Conservation (phyloP, 208 protist species). For the Trypanosoma conorhini region DNA sequence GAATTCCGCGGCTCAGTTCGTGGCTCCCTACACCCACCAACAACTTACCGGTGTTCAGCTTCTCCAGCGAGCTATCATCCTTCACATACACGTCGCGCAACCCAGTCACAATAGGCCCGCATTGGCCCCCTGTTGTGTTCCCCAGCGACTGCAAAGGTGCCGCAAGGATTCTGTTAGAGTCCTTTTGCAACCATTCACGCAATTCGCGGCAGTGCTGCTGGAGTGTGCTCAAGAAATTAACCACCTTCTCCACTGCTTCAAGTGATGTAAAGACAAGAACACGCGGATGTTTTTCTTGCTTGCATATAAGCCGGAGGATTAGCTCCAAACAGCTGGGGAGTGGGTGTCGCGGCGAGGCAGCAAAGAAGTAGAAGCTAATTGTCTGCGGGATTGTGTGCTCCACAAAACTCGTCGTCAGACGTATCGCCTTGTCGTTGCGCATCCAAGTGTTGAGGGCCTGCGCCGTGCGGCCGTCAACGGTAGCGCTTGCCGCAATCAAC, state of each 20-base stretch:
- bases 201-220: slow-evolving; percentile 6
- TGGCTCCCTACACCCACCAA: slow-evolving; percentile 67
- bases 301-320: slow-evolving; percentile 71
- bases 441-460: slow-evolving; percentile 87
- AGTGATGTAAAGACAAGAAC: slow-evolving; percentile 74
- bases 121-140: neutral
- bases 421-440: slow-evolving; percentile 86
- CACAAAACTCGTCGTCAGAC: slow-evolving; percentile 88
- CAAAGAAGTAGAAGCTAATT: slow-evolving; percentile 85
- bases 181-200: slow-evolving; percentile 17
- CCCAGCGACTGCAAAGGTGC: slow-evolving; percentile 30
- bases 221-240: slow-evolving; percentile 33
- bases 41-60: slow-evolving; percentile 60
- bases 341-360: slow-evolving; percentile 37
- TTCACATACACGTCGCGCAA: slow-evolving; percentile 71
- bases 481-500: slow-evolving; percentile 83
- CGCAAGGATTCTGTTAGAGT: slow-evolving; percentile 23
- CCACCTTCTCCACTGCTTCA: slow-evolving; percentile 39
- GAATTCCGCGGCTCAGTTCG: slow-evolving; percentile 75
- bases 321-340: slow-evolving; percentile 44
- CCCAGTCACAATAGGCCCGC: slow-evolving; percentile 29
- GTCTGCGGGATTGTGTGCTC: slow-evolving; percentile 82
- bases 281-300: slow-evolving; percentile 53
- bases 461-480: slow-evolving; percentile 82
- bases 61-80: slow-evolving; percentile 69